Conservation (phyloP, 331 rosid species). For the Rosa hybrid region DNA sequence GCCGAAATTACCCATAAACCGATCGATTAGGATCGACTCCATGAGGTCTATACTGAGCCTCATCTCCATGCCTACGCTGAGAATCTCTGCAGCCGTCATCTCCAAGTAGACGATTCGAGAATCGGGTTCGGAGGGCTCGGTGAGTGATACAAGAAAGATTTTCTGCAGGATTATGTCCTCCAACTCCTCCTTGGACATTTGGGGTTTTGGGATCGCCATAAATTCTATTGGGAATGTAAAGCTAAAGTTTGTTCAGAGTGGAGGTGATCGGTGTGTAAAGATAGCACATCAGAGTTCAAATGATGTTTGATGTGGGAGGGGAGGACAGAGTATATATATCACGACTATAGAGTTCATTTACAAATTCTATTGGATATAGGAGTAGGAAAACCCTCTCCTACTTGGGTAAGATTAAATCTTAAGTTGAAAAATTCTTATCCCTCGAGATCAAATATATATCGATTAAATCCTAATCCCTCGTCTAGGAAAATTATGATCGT, state of each 20-base stretch:
- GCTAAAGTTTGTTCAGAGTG: neutral
- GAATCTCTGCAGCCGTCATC: conserved; percentile 77
- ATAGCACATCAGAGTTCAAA: no score
- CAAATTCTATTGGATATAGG: no score
- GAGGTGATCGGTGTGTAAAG: neutral
- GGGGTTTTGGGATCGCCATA: conserved; percentile 44
- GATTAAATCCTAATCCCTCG: no score
- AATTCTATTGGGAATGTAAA: neutral
- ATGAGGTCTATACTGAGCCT: conserved; percentile 62
- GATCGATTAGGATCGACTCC: conserved; percentile 82
- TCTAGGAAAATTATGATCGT: no score
- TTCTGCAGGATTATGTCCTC: conserved; percentile 83
- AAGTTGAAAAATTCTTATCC: no score
- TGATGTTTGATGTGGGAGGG: neutral
- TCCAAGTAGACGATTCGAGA: conserved; percentile 65
- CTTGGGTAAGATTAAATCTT: no score
- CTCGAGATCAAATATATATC: no score
- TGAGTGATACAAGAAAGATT: conserved; percentile 68
- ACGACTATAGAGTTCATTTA: no score
- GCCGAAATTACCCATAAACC: conserved; percentile 49
- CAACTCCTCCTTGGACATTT: conserved; percentile 70
- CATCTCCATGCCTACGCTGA: conserved; percentile 69
- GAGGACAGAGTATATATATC: no score
- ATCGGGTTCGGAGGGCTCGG: conserved; percentile 42
- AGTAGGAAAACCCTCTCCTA: no score